Evolutionary conservation across 2,329 filamentous ascomycete species (phyloP).

Genomic region (Boeremia lycopersici): DNA sequence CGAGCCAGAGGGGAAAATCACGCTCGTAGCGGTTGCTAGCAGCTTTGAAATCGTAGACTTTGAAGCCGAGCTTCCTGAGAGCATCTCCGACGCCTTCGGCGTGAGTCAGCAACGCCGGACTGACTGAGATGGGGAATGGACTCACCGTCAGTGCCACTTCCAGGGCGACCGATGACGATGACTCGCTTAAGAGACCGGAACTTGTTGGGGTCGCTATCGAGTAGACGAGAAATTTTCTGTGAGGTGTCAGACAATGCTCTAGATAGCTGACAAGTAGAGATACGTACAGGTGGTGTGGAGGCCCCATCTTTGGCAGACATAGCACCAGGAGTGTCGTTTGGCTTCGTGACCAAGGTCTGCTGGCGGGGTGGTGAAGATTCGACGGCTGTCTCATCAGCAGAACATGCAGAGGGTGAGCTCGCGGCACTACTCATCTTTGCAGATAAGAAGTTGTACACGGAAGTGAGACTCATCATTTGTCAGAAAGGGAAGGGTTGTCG

Average conservation of each 20-base stretch:
- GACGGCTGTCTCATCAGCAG: neutral
- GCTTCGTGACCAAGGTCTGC: neutral
- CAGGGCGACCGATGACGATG: conserved; percentile 43
- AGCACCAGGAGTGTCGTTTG: neutral
- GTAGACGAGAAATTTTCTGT: neutral
- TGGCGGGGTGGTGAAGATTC: neutral
- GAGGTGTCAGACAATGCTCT: too few relatives aligned
- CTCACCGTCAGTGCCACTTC: conserved; percentile 43
- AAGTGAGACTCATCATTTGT: neutral
- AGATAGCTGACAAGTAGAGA: too few relatives aligned
- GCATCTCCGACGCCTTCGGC: conserved; percentile 36
- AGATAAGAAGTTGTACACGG: neutral
- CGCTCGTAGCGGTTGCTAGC: conserved; percentile 40
- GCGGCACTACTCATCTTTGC: neutral
- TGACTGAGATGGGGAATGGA: too few relatives aligned
- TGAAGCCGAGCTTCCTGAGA: conserved; percentile 36
- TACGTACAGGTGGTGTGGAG: neutral
- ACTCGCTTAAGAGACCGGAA: conserved; percentile 34
- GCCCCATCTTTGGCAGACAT: neutral
- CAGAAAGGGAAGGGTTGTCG: too few relatives aligned
- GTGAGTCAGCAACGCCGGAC: neutral
- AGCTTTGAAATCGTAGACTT: conserved; percentile 45
- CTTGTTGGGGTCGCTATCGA: conserved; percentile 17
- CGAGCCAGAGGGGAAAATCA: conserved; percentile 44
- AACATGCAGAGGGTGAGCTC: neutral